These are phyloP conservation scores for Trametes cubensis DNA, from an alignment of 768 basidiomycete species.

Conservation along the genomic window DNA sequence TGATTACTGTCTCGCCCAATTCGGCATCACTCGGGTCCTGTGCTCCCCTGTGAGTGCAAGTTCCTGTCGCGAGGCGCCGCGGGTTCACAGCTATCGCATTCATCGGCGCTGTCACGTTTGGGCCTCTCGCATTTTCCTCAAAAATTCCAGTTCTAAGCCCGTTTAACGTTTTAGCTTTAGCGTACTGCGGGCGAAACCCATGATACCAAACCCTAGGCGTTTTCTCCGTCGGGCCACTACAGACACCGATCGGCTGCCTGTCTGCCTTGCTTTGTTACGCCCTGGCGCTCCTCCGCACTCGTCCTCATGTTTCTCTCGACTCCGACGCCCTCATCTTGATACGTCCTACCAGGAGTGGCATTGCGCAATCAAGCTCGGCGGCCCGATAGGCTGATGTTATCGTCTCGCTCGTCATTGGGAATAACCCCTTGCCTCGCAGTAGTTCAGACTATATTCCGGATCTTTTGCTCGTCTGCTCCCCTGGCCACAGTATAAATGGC, in stretches of 20 bases:
- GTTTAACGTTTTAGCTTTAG: conserved; percentile 40
- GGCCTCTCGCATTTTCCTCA: conserved; percentile 7
- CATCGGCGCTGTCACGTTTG: conserved; percentile 17
- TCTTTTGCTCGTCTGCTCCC: conserved; percentile 19
- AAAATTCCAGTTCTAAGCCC: conserved; percentile 6
- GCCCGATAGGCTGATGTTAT: conserved; percentile 37
- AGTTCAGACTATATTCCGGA: conserved; percentile 21
- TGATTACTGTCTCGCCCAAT: conserved; percentile 15
- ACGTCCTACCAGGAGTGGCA: conserved; percentile 29
- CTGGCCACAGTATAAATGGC: conserved; percentile 30
- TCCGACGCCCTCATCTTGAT: conserved; percentile 36
- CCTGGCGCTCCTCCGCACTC: conserved; percentile 18
- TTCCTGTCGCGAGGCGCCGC: conserved; percentile 16
- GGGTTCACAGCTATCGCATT: conserved; percentile 20
- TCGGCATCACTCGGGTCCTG: conserved; percentile 20
- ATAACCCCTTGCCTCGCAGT: conserved; percentile 11
- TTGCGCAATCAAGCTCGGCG: conserved; percentile 27
- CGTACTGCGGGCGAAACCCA: conserved; percentile 29
- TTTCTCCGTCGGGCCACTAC: conserved; percentile 14
- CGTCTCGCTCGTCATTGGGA: conserved; percentile 24
- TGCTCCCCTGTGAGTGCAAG: conserved; percentile 6
- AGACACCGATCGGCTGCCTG: conserved; percentile 30
- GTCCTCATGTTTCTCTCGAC: conserved; percentile 33
- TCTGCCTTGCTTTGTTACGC: conserved; percentile 14
- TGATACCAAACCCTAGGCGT: conserved; percentile 14